A percentile compares a stretch with the other conserved stretches of the same genome.
These are phyloP conservation scores for Candida boidinii DNA, from an alignment of 805 yeast genomes.

Conservation along the genomic window DNA sequence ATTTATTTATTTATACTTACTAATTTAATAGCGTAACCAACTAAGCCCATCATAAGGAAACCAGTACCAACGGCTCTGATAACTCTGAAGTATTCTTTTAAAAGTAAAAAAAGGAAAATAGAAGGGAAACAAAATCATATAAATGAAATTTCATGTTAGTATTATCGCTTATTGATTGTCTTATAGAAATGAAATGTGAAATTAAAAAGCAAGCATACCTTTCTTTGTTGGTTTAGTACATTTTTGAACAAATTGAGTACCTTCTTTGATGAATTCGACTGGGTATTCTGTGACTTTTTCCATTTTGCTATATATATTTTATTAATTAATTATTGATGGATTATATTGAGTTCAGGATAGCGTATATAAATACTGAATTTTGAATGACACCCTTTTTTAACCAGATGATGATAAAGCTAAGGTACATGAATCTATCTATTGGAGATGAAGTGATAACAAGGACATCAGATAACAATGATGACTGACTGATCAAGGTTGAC, in stretches of 20 bases:
- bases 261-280: conserved; percentile 85
- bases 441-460: too few species aligned
- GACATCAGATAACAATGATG: too few species aligned
- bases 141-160: neutral
- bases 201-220: conserved; percentile 34
- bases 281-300: conserved; percentile 83
- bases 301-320: too few species aligned
- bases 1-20: conserved; percentile 19
- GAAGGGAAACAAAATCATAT: neutral
- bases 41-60: conserved; percentile 94
- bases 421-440: too few species aligned
- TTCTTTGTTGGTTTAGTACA: conserved; percentile 89
- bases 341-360: too few species aligned
- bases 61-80: conserved; percentile 96
- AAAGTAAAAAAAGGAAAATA: too few species aligned
- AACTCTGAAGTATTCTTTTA: conserved; percentile 82
- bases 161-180: neutral
- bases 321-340: too few species aligned
- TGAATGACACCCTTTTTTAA: too few species aligned
- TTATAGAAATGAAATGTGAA: neutral
- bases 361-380: too few species aligned
- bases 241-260: conserved; percentile 77
- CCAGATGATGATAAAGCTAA: too few species aligned
- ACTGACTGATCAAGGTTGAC: too few species aligned
- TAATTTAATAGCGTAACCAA: conserved; percentile 91